Evolutionary conservation across 2,329 filamentous ascomycete genomes (phyloP).

Genomic region (Fusarium dlaminii): DNA sequence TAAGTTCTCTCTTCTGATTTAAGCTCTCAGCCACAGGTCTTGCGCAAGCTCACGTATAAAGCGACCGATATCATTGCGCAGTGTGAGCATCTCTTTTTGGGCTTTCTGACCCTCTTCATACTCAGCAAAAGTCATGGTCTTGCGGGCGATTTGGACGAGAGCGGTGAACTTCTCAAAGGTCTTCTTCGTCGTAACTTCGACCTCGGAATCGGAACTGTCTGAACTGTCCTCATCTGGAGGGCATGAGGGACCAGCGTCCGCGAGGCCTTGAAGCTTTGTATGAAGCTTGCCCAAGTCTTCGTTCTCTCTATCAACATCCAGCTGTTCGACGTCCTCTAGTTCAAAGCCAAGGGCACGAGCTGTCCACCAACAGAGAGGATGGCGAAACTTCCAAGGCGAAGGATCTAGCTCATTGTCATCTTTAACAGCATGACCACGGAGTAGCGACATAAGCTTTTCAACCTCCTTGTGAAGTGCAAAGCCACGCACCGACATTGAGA

Average conservation of each 20-base stretch:
- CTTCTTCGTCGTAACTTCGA: fast-evolving
- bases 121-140: neutral
- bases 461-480: neutral
- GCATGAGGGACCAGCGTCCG: neutral
- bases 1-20: too few relatives aligned
- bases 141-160: neutral
- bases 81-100: fast-evolving
- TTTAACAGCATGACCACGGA: neutral
- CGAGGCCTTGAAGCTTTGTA: neutral
- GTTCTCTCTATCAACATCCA: neutral
- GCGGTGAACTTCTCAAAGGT: neutral
- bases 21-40: too few relatives aligned
- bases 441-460: neutral
- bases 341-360: neutral
- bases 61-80: neutral
- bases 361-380: neutral
- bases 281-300: neutral
- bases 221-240: fast-evolving
- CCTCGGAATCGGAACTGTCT: neutral
- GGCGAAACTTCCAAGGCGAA: neutral
- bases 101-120: neutral
- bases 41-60: neutral
- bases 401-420: neutral
- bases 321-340: neutral
- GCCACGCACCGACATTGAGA: neutral